A percentile compares a stretch with the other conserved stretches of the same genome.
Evolutionary conservation across 139 green algal genomes (phyloP).

Genomic region (Axilococcus clingmanii): DNA sequence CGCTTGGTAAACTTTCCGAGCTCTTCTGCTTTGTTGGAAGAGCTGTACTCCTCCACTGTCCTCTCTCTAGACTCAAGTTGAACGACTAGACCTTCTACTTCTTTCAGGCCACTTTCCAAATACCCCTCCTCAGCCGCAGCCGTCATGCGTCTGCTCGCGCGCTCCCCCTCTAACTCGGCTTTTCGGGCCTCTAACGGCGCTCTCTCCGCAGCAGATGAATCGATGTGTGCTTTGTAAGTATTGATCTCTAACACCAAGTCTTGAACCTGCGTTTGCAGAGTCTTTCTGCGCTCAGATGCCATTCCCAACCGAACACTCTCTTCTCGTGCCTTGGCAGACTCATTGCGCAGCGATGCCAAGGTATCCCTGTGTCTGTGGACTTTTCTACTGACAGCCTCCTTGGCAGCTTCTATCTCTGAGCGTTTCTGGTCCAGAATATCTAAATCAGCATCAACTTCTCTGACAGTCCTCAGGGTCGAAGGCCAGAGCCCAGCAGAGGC

Average conservation of each 20-base stretch:
- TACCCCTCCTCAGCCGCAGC: conserved; percentile 10
- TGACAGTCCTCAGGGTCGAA: neutral
- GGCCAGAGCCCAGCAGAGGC: neutral
- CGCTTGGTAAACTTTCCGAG: conserved; percentile 6
- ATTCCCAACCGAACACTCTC: conserved; percentile 5
- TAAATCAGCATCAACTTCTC: conserved; percentile 17
- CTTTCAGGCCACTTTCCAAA: conserved; percentile 19
- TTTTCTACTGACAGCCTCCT: neutral
- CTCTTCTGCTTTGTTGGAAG: conserved; percentile 9
- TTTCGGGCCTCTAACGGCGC: conserved; percentile 7
- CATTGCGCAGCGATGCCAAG: conserved; percentile 3
- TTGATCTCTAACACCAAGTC: conserved; percentile 10
- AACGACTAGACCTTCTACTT: conserved; percentile 21
- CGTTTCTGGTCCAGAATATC: conserved; percentile 13
- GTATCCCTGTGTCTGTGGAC: conserved; percentile 8
- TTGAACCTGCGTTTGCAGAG: conserved; percentile 14
- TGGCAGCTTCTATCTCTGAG: neutral
- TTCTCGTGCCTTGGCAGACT: conserved; percentile 19
- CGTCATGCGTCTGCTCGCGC: conserved; percentile 12
- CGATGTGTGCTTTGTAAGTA: neutral
- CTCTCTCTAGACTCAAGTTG: conserved; percentile 17
- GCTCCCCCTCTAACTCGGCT: conserved; percentile 10
- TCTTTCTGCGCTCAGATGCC: conserved; percentile 6
- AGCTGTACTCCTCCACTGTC: conserved; percentile 24
- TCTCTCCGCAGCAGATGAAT: neutral